A percentile compares a stretch with the other conserved stretches of the same genome.
Evolutionary conservation across 2,329 filamentous ascomycete genomes (phyloP).

Genomic region (Coniochaeta ligniaria): DNA sequence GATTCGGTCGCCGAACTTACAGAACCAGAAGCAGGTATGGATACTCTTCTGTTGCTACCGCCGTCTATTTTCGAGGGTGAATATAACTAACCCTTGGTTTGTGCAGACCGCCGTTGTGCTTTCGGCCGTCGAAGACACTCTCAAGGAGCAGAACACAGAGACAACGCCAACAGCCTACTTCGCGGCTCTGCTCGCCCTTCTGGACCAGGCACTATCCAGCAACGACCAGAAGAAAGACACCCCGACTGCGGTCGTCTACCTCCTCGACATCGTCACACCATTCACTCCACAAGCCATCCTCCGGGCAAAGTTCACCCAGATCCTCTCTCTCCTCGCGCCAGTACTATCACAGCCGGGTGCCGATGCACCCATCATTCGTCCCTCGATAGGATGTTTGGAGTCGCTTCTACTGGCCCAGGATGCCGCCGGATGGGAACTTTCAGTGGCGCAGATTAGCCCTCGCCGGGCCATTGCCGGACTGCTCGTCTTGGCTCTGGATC

Average conservation of each 20-base stretch:
- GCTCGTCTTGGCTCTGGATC: slow-evolving; percentile 76
- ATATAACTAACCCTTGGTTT: slow-evolving; percentile 7
- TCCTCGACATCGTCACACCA: slow-evolving; percentile 86
- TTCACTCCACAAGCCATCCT: slow-evolving; percentile 80
- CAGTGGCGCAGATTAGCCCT: slow-evolving; percentile 75
- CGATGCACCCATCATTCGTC: slow-evolving; percentile 78
- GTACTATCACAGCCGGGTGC: slow-evolving; percentile 73
- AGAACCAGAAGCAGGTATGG: slow-evolving; percentile 83
- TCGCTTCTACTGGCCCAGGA: slow-evolving; percentile 89
- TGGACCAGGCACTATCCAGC: slow-evolving; percentile 66
- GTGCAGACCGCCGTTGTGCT: slow-evolving; percentile 75
- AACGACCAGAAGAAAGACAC: slow-evolving; percentile 74
- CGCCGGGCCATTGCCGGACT: slow-evolving; percentile 82
- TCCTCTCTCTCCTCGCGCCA: slow-evolving; percentile 78
- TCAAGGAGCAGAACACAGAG: slow-evolving; percentile 79
- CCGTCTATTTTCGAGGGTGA: background rate
- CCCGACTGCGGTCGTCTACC: slow-evolving; percentile 82
- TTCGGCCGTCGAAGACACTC: slow-evolving; percentile 84
- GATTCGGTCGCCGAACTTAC: slow-evolving; percentile 92
- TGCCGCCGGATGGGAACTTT: slow-evolving; percentile 77
- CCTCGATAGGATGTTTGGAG: slow-evolving; percentile 89
- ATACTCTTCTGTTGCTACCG: background rate
- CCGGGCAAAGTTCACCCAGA: slow-evolving; percentile 90
- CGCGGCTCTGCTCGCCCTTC: slow-evolving; percentile 82
- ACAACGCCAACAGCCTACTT: slow-evolving; percentile 89